Evolutionary conservation across 1,139 yeast genomes (phyloP), one percentile per base, ranked within the genome.

Genomic region (Waltiozyma solani): DNA sequence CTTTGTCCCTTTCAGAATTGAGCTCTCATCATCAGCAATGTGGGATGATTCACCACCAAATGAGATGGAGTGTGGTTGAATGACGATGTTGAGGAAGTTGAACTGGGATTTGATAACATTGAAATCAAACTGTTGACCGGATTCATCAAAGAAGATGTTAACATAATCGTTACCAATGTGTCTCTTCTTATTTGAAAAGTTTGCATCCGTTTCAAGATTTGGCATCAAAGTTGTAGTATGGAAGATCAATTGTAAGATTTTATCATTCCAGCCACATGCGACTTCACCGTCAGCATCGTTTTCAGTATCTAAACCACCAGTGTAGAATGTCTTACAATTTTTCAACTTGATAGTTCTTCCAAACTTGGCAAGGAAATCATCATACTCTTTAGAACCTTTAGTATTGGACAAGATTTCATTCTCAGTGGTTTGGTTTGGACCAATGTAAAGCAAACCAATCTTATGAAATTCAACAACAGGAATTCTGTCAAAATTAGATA

Each of bases 111-210:
- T 72, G 45, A 86, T 76, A 32, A 78, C 59, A 48, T 82, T 82
- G 61, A 83, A 82, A 46, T 80, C 73, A 59, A 82, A 83, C 7
- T 9, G 12, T 8, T 77, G 74, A 1, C 76, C 76, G 13, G 87
- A 76, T 49, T 85, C 95, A 53, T 85, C 86, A 59, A 75, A 86
- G 56, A 71, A 85, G 34, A 85, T 74, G 52, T 82, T 83, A 40
- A 86, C 93, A 56, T 78, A 79, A 55, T 85, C 75, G 60, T 86
- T 86, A 5, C 96, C 96, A 48, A 86, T 81, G 54, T 86, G 96
- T 40, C 91, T 63, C 57, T 86, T 86, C 57, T 85, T 86, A 53
- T 69, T 58, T 15, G 81, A 72, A 37, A 62, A 63, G 20, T 59
- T 58, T 17, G 46, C 40, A 29, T 46, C 49, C 15, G 17, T 80